Evolutionary conservation across 495 filamentous ascomycete species (phyloP), one percentile per base, ranked within the genome.

Genomic region (Penicillium steckii): DNA sequence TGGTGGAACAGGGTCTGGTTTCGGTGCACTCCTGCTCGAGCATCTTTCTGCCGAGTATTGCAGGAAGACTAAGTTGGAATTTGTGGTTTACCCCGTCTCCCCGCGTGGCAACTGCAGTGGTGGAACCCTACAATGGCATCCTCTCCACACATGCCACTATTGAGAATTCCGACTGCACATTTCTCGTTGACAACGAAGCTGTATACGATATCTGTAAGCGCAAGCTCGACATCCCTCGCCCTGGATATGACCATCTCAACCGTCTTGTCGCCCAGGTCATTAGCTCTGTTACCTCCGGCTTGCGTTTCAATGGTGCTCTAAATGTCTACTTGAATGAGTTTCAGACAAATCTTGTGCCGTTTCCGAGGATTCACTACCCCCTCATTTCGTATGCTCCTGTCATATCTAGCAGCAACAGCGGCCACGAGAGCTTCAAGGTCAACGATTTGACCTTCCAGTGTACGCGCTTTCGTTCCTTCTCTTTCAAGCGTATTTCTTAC

Each of bases 61-160:
- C 70, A 95, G 94, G 84, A 95, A 95, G 81, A 89, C 84, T 76
- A 95, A 95, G 80, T 85, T 95, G 41, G 90, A 95, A 70, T 95
- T 95, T 71, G 83, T 88, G 37, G 83, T 95, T 60, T 95, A 95
- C 74, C 90, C 90, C 17, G n/a, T 86, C 90, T 26, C 90, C 90
- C 37, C 85, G 87, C 38, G 86, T 92, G 37, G 89, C 90, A 4
- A 93, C 89, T 32, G 88, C 90, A 15, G 90, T 95, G 40, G 90
- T 95, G 25, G 90, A 95, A 81, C 90, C 90, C 13, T 95, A 95
- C 83, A 95, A 95, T 64, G 88, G 90, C 43, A 89, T 95, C 50
- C 79, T 95, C 29, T 90, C 87, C 43, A 95, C 90, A 45, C 90
- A 95, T 79, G 93, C 87, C 74, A 95, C 90, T 48, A 91, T 95